A percentile compares a stretch with the other conserved stretches of the same genome.
Conservation (phyloP, 805 yeast species). For the Kuraishia hungarica region DNA sequence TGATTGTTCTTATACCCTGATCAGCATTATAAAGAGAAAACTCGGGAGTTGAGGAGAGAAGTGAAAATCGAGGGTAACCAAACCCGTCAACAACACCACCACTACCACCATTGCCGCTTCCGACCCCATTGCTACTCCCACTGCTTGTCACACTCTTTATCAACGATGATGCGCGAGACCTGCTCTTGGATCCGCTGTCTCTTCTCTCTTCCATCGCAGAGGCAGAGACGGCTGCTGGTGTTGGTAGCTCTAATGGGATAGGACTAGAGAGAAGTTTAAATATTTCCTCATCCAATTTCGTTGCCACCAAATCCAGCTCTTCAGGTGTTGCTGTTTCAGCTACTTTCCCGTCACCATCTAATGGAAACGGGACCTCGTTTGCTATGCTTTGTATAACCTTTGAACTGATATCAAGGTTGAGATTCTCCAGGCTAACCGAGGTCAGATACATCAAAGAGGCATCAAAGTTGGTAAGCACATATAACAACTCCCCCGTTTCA, state of each 20-base stretch:
- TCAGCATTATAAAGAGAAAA: constrained; percentile 23
- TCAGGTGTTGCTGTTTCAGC: constrained; percentile 1
- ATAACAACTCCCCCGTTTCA: constrained; percentile 23
- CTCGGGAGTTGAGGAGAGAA: constrained; percentile 7
- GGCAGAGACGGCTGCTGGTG: not conserved
- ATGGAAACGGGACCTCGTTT: not conserved
- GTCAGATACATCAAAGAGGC: constrained; percentile 25
- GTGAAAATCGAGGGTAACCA: not conserved
- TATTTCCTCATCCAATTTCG: not conserved
- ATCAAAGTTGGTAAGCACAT: constrained; percentile 26
- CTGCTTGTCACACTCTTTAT: not conserved
- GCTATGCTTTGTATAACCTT: constrained; percentile 4
- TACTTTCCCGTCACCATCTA: constrained; percentile 1
- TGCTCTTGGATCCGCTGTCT: not conserved
- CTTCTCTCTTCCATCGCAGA: not conserved
- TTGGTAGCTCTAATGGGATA: not conserved
- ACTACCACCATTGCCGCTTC: not conserved
- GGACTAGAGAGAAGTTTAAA: not conserved
- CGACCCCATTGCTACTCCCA: not conserved
- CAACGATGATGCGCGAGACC: not conserved
- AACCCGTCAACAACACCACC: not conserved
- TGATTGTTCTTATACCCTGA: constrained; percentile 24
- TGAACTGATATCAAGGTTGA: constrained; percentile 14
- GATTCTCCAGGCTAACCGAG: constrained; percentile 22
- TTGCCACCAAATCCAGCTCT: not conserved